A percentile compares a stretch with the other conserved stretches of the same genome.
These are phyloP conservation scores for Phytopythium aichiense DNA, from an alignment of 352 stramenopile species.

Conservation along the genomic window DNA sequence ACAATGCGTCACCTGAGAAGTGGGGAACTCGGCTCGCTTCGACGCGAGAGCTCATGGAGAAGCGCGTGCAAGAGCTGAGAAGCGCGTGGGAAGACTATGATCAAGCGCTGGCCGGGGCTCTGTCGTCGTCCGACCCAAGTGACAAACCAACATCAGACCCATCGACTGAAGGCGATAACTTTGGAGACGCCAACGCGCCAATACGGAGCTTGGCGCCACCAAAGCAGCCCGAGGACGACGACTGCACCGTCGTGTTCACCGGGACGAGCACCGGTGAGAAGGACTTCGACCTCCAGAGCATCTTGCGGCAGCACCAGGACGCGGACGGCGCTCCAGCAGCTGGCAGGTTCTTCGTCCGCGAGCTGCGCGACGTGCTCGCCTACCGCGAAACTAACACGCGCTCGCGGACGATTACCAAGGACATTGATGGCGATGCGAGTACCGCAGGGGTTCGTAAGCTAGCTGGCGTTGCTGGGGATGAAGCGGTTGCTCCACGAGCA, in stretches of 20 bases:
- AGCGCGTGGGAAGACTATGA: constrained; percentile 24
- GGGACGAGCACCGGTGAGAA: constrained; percentile 69
- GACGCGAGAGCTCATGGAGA: constrained; percentile 18
- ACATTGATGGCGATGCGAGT: constrained; percentile 31
- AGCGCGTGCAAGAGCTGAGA: constrained; percentile 18
- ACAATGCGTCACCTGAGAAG: background rate
- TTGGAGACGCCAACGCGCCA: background rate
- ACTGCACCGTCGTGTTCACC: constrained; percentile 57
- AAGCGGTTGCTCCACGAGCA: background rate
- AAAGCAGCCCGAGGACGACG: constrained; percentile 6
- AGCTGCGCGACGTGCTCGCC: constrained; percentile 53
- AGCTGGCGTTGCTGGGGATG: background rate
- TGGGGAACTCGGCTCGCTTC: constrained; percentile 9
- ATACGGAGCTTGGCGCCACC: background rate
- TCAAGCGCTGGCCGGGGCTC: background rate
- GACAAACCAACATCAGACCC: background rate
- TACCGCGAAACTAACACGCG: constrained; percentile 26
- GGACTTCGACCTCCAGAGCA: constrained; percentile 50
- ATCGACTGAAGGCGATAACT: background rate
- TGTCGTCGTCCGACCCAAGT: background rate
- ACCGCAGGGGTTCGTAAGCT: background rate
- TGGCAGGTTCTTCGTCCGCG: constrained; percentile 36
- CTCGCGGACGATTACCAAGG: constrained; percentile 26
- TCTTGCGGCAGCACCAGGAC: constrained; percentile 36
- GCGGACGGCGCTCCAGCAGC: constrained; percentile 1